Base-by-base conservation (phyloP, 169 alveolate genomes). In the Eimeria tenella region DNA sequence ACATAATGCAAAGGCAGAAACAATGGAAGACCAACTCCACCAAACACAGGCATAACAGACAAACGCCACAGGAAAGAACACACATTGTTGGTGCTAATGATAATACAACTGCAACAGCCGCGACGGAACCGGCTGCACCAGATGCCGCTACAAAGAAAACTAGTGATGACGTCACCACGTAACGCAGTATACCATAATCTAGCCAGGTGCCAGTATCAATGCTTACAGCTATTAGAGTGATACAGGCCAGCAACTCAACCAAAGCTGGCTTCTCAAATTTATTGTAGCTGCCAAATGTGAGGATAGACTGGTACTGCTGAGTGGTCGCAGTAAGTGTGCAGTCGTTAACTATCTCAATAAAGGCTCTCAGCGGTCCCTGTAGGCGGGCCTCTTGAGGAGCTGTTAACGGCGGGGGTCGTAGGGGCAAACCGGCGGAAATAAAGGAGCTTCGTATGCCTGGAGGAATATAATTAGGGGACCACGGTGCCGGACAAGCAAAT, bases 401-500 rank as follows among this genome's bases (percentile, higher is more conserved):
- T 23, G 77, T 77, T 60, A 31, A 3, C 17, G 91, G 91, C 5
- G 91, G 91, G 21, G 31, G 63, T 15, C 91, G 74, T 31, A 5
- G 17, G 62, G 91, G 91, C 17, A 83, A 83, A 1, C 91, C 91
- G 7, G 91, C 91, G n/a, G 91, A 25, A 62, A 83, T 62, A 21
- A 83, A 60, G 31, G 63, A 31, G n/a, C 63, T 56, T 55, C 91
- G 91, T 56, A 83, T 83, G 79, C 73, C 62, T 5, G 79, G 91
- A 53, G 91, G 68, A 5, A 83, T 42, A 42, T 83, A 83, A 8
- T 62, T 21, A 25, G 91, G 91, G n/a, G 77, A 56, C 91, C 91
- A 83, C 21, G 91, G 91, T 55, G 77, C 91, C 10, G 91, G 91
- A 17, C 91, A 83, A 15, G 91, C 91, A 19, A 83, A 56, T 13